Percentiles rank a stretch among this genome's conserved stretches.
Conservation (phyloP, 2,329 filamentous ascomycete species). For the Arachnomyces sp. region DNA sequence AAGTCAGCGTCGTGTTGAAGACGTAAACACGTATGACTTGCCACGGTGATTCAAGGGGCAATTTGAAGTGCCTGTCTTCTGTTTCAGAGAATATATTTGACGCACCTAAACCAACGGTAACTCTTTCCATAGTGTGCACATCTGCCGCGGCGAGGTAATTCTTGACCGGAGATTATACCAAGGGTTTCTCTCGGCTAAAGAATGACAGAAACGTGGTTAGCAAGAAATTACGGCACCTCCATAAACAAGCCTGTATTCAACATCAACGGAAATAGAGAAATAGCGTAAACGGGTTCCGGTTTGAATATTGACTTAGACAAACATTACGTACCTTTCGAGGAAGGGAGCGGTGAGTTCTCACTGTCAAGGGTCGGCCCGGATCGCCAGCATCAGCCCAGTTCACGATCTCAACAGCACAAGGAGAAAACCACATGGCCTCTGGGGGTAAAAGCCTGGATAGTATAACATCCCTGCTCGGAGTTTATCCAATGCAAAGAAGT, state of each 20-base stretch:
- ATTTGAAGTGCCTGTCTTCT: no score
- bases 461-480: no score
- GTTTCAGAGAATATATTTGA: constrained; percentile 1
- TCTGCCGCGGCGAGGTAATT: constrained; percentile 45
- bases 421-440: no score
- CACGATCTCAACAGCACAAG: no score
- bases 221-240: no score
- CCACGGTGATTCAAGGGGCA: not conserved
- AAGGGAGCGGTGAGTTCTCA: no score
- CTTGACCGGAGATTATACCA: constrained; percentile 47
- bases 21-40: not conserved
- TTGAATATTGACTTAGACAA: not conserved
- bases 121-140: constrained; percentile 48
- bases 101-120: constrained; percentile 48
- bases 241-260: not conserved
- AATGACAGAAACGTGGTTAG: constrained; percentile 1
- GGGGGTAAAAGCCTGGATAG: no score
- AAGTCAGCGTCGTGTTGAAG: constrained; percentile 8
- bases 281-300: no score
- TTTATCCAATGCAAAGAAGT: no score
- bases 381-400: no score
- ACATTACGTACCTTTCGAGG: not conserved
- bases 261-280: not conserved
- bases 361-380: no score
- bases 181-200: constrained; percentile 42